phyloP scores from a whole-genome alignment of 345 rosid species.

The Syzygium grande region DNA sequence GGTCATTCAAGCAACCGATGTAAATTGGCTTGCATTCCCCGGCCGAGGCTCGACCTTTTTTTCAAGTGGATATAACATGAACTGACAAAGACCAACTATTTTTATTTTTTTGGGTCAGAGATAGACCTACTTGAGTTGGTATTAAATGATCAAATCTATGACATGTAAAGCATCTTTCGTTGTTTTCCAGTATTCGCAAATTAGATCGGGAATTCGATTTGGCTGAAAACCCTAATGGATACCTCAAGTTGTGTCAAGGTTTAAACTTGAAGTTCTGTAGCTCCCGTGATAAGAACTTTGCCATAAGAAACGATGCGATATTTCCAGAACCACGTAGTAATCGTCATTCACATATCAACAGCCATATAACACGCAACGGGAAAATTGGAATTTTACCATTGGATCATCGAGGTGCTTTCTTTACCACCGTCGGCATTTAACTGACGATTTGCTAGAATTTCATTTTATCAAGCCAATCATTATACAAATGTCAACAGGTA shows the following conservation, averaged over 20 bases:
- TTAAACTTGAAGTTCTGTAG: not conserved
- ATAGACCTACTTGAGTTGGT: not conserved
- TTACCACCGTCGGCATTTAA: not conserved
- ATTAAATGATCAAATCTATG: not conserved
- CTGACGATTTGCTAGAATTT: not conserved
- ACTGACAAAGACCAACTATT: not conserved
- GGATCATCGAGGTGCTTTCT: not conserved
- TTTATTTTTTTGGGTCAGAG: too few species aligned
- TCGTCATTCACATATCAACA: not conserved
- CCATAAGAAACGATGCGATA: not conserved
- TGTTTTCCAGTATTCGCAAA: not conserved
- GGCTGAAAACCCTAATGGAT: not conserved
- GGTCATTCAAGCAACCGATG: not conserved
- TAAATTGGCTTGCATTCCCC: not conserved
- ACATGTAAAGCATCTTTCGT: not conserved
- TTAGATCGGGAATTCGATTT: not conserved
- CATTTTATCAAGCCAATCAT: not conserved
- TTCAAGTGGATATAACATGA: not conserved
- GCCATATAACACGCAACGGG: not conserved
- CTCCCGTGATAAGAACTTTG: not conserved
- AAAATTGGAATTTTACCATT: too few species aligned
- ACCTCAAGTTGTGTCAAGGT: not conserved
- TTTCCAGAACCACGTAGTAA: not conserved
- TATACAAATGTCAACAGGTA: not conserved
- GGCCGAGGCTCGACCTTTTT: not conserved